phyloP scores from a whole-genome alignment of 2,329 filamentous ascomycete genomes.

The Aspergillus felis region DNA sequence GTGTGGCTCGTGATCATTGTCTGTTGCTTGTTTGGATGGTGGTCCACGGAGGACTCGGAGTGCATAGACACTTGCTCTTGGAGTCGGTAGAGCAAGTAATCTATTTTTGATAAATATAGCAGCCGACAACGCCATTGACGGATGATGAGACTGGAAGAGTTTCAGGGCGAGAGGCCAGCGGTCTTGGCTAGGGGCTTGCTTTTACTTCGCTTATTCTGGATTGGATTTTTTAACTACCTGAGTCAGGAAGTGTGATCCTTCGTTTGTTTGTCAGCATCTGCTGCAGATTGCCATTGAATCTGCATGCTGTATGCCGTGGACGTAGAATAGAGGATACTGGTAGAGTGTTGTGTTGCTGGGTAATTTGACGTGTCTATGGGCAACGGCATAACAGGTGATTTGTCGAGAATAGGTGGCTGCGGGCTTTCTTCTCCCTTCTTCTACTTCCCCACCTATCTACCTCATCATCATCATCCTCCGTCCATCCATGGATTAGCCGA shows the following conservation, averaged over 20 bases:
- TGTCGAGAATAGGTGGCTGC: not conserved
- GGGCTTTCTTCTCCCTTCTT: not conserved
- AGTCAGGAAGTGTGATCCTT: not conserved
- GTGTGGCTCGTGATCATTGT: too few species aligned
- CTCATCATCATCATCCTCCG: not conserved
- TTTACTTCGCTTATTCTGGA: not conserved
- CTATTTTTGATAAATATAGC: not conserved
- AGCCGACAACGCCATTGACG: not conserved
- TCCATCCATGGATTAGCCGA: not conserved
- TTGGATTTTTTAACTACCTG: not conserved
- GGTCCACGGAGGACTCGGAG: not conserved
- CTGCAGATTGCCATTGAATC: not conserved
- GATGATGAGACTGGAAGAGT: not conserved
- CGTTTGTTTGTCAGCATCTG: not conserved
- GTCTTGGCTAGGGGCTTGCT: not conserved
- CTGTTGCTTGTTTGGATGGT: not conserved
- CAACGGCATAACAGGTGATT: not conserved
- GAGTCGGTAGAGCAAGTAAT: not conserved
- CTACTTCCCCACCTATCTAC: not conserved
- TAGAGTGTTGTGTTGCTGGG: not conserved
- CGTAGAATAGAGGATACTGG: not conserved
- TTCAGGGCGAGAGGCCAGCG: slow-evolving; percentile 9
- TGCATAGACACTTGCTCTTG: not conserved
- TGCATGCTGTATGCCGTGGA: not conserved
- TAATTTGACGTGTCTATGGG: not conserved